phyloP scores from a whole-genome alignment of 2,329 filamentous ascomycete species.

The Chaetomium strumarium region DNA sequence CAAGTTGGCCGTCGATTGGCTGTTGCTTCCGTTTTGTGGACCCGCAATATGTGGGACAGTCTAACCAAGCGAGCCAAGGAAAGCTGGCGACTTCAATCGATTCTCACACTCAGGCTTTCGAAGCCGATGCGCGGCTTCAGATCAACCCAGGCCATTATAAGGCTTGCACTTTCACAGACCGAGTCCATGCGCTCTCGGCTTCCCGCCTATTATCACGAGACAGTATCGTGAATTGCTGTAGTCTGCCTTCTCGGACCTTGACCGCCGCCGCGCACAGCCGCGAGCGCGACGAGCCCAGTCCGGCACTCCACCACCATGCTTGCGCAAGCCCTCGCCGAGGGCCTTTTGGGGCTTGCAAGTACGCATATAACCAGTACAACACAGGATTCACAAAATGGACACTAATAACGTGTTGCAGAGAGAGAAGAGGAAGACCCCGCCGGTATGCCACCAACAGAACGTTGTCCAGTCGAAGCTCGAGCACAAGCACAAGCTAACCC shows the following conservation, averaged over 20 bases:
- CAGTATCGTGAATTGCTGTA: constrained; percentile 2
- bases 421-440: constrained; percentile 44
- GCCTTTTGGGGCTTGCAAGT: constrained; percentile 36
- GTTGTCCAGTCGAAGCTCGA: not conserved
- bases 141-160: not conserved
- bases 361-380: constrained; percentile 20
- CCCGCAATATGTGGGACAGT: not conserved
- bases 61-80: constrained; percentile 1
- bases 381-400: not conserved
- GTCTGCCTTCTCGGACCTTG: not conserved
- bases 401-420: constrained; percentile 30
- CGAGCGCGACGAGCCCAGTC: constrained; percentile 11
- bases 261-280: constrained; percentile 1
- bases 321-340: constrained; percentile 30
- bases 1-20: constrained; percentile 2
- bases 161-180: constrained; percentile 5
- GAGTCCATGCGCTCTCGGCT: constrained; percentile 5
- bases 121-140: not conserved
- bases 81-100: constrained; percentile 16
- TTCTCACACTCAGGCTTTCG: not conserved
- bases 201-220: not conserved
- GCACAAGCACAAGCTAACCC: constrained; percentile 13
- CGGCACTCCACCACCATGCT: constrained; percentile 29
- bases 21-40: not conserved
- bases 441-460: constrained; percentile 30